These are phyloP conservation scores for Malus hybrid DNA, from an alignment of 331 rosid genomes.

Conservation along the genomic window DNA sequence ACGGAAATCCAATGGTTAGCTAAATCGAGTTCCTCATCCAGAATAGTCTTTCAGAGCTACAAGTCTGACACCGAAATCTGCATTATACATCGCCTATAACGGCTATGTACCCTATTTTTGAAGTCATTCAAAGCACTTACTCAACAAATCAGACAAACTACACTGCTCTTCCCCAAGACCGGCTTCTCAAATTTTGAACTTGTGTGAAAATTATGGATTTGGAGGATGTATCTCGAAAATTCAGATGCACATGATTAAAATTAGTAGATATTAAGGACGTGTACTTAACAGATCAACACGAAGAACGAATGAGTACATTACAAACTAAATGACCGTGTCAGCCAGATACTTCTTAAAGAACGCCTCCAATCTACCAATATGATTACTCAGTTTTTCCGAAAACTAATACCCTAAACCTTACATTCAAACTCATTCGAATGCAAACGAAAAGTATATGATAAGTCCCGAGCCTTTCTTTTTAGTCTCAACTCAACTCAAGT, in stretches of 20 bases:
- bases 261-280: background rate
- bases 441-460: background rate
- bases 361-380: background rate
- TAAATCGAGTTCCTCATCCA: background rate
- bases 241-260: background rate
- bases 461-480: background rate
- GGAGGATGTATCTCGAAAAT: no score
- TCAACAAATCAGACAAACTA: background rate
- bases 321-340: background rate
- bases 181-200: background rate
- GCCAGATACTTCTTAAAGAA: background rate
- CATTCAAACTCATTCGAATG: background rate
- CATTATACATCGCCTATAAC: background rate
- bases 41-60: background rate
- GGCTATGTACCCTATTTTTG: background rate
- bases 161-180: background rate
- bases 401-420: background rate
- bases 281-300: background rate
- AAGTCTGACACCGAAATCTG: background rate
- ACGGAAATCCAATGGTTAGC: conserved; percentile 11
- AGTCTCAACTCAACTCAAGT: background rate
- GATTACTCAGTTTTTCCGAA: background rate
- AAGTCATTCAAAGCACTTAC: background rate
- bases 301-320: background rate
- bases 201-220: background rate